Evolutionary conservation across 768 basidiomycete genomes (phyloP), one percentile per base, ranked within the genome.

Genomic region (Lentinula sp.): DNA sequence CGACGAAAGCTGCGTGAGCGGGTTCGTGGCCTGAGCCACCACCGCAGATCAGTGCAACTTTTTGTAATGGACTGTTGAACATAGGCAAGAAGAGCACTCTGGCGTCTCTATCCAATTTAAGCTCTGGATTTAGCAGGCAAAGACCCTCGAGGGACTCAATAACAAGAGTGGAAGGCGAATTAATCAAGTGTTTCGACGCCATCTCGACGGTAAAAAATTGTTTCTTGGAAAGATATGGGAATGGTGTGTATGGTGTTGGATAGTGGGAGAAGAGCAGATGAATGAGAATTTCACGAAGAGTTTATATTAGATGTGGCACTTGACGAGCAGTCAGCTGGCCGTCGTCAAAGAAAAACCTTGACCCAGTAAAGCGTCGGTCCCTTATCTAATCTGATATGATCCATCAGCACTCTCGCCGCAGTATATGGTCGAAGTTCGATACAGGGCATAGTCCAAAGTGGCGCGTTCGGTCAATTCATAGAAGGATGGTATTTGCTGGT

Each of bases 21-120:
- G 95, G 95, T 68, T 97, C 95, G 69, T 97, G 95, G 4, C 95
- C 91, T 28, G 88, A 85, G 35, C 93, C 92, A 5, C 93, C 92
- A 8, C 92, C 92, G 66, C 89, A 92, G 66, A 94, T 78, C 13
- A 94, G 76, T 2, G 88, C 83, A 46, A 94, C 93, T 68, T 85
- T 85, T 23, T 82, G 80, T 70, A 88, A 83, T 35, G 72, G 80
- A n/a, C 73, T 65, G 28, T 82, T 74, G 56, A 84, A 72, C 66
- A 87, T 35, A 28, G 48, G 59, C 37, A 18, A 8, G n/a, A 49
- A 40, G 40, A 91, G 92, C 87, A 52, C 48, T 78, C 86, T 91
- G 71, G 89, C 85, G 21, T 78, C 73, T 2, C 75, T 72, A 71
- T 96, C 92, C 46, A 96, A 77, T 37, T 81, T 76, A 61, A 96